These are phyloP conservation scores for Aurantiochytrium sp. DNA, from an alignment of 108 stramenopile species.

Conservation along the genomic window DNA sequence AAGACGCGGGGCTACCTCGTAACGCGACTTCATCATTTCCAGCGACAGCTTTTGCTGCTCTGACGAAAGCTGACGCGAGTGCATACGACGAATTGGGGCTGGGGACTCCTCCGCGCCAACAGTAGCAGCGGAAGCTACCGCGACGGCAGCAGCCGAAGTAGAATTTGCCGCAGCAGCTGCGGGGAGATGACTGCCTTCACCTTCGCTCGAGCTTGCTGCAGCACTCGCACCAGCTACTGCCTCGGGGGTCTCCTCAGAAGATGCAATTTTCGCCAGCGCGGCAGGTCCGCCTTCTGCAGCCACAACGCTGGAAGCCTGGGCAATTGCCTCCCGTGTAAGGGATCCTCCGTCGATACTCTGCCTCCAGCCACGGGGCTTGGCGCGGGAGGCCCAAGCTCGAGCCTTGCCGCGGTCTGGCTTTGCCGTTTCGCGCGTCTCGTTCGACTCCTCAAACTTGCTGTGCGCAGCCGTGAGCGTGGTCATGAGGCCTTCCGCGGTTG, in stretches of 20 bases:
- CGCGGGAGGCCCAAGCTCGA: neutral
- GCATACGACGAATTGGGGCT: neutral
- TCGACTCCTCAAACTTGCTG: neutral
- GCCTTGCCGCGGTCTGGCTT: neutral
- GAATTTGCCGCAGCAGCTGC: neutral
- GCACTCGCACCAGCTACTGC: no score
- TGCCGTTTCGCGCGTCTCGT: neutral
- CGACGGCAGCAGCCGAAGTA: neutral
- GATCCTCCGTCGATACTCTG: neutral
- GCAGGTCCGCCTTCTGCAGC: no score
- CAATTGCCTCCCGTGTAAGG: neutral
- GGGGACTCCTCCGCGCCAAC: neutral
- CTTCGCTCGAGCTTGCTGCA: no score
- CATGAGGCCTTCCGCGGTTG: neutral
- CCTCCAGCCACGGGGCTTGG: neutral
- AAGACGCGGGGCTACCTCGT: neutral
- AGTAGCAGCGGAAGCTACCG: neutral
- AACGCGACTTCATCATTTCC: neutral
- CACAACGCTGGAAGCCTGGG: neutral
- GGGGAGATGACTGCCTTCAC: no score
- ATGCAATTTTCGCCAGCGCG: no score
- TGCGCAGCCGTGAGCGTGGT: neutral
- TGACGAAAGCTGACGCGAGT: neutral
- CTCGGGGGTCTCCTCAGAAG: no score
- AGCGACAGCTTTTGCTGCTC: neutral